A percentile compares a stretch with the other conserved stretches of the same genome.
Conservation (phyloP, 1,284 basidiomycete species). For the Vanrija humicola region DNA sequence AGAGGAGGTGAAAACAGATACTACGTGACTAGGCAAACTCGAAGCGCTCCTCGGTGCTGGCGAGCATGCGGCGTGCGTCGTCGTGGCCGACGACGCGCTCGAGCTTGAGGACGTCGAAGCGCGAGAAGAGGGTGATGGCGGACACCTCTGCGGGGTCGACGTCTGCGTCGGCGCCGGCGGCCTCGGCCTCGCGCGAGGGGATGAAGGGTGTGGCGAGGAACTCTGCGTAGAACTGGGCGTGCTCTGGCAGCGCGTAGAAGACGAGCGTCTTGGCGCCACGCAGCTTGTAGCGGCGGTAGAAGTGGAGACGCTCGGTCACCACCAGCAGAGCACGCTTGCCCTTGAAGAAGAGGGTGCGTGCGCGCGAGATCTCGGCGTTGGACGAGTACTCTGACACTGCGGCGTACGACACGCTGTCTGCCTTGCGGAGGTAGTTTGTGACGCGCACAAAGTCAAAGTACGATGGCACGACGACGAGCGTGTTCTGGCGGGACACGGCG, state of each 20-base stretch:
- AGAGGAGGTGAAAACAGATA: neutral
- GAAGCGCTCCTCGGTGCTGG: conserved; percentile 42
- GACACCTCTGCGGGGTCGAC: conserved; percentile 69
- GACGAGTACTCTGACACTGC: conserved; percentile 94
- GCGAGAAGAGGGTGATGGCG: conserved; percentile 73
- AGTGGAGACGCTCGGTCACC: conserved; percentile 95
- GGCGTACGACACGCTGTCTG: conserved; percentile 65
- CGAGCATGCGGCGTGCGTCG: conserved; percentile 48
- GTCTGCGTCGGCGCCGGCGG: conserved; percentile 31
- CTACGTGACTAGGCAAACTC: conserved; percentile 37
- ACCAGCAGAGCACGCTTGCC: conserved; percentile 83
- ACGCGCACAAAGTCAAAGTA: conserved; percentile 96
- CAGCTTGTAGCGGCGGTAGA: conserved; percentile 88
- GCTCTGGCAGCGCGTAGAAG: conserved; percentile 88
- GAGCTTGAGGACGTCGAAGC: conserved; percentile 80
- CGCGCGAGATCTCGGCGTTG: conserved; percentile 87
- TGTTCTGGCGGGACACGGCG: conserved; percentile 83
- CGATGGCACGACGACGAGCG: conserved; percentile 83
- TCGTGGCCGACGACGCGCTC: conserved; percentile 67
- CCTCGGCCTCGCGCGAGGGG: conserved; percentile 45
- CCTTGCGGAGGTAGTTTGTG: conserved; percentile 76
- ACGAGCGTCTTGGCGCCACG: conserved; percentile 86
- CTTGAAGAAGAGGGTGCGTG: conserved; percentile 86
- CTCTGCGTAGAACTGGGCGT: conserved; percentile 87
- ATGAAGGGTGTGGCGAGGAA: conserved; percentile 82